Percentiles rank a stretch among this genome's conserved stretches.
phyloP scores from a whole-genome alignment of 116 monocot species.

The Posidonia oceanica region DNA sequence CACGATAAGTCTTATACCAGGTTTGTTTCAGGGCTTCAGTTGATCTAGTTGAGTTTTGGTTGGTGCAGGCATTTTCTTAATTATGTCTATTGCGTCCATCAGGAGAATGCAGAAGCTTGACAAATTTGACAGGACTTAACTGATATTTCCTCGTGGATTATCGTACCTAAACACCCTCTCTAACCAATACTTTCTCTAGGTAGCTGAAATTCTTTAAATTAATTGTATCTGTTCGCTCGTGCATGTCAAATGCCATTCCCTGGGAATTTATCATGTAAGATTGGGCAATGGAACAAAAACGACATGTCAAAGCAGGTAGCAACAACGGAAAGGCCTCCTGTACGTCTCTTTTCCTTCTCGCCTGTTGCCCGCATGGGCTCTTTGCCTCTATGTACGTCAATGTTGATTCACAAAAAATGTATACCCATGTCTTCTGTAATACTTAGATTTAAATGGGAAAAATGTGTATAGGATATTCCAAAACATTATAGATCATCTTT shows the following conservation, averaged over 20 bases:
- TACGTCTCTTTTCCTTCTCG: too few relatives aligned
- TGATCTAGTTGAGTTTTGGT: not conserved
- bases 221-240: not conserved
- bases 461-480: not conserved
- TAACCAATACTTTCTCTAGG: not conserved
- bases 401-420: too few relatives aligned
- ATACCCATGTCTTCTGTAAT: too few relatives aligned
- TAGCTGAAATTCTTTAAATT: not conserved
- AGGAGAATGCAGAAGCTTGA: conserved; percentile 5
- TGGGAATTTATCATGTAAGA: not conserved
- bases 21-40: too few relatives aligned
- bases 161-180: not conserved
- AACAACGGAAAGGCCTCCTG: too few relatives aligned
- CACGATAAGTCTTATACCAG: too few relatives aligned
- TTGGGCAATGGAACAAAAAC: not conserved
- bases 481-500: too few relatives aligned
- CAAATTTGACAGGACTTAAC: not conserved
- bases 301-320: too few relatives aligned
- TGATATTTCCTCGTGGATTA: not conserved
- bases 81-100: conserved; percentile 1
- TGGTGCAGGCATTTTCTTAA: conserved; percentile 10
- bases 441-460: not conserved
- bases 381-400: too few relatives aligned
- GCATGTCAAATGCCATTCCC: not conserved
- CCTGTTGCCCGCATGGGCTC: too few relatives aligned